Evolutionary conservation across 495 filamentous ascomycete species (phyloP).

Genomic region (Hyaloscypha bicolor): DNA sequence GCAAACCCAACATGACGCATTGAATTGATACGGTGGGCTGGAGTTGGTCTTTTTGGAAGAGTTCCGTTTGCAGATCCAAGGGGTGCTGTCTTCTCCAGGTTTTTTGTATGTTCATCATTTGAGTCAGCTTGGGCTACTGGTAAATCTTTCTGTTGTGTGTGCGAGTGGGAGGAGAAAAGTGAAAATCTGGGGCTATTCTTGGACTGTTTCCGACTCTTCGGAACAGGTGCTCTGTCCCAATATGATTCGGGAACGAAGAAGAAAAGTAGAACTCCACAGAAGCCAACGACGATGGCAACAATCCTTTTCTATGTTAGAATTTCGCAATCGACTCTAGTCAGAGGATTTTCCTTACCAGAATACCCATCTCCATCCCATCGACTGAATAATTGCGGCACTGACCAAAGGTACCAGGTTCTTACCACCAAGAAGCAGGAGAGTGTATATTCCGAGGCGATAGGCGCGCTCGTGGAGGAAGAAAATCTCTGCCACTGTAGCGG

Average conservation of each 20-base stretch:
- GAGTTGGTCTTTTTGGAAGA: slow-evolving; percentile 9
- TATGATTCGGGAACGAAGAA: slow-evolving; percentile 96
- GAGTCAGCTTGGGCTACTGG: slow-evolving; percentile 1
- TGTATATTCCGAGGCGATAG: slow-evolving; percentile 95
- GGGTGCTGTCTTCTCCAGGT: neutral
- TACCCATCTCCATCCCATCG: slow-evolving; percentile 86
- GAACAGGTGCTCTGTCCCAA: slow-evolving; percentile 84
- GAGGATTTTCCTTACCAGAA: slow-evolving; percentile 65
- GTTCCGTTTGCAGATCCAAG: neutral
- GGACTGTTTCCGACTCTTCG: slow-evolving; percentile 47
- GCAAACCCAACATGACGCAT: slow-evolving; percentile 59
- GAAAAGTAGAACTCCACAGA: slow-evolving; percentile 74
- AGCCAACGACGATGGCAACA: slow-evolving; percentile 81
- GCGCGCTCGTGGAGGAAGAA: slow-evolving; percentile 95
- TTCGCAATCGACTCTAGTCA: neutral
- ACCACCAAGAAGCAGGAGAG: slow-evolving; percentile 82
- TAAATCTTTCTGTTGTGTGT: slow-evolving; percentile 10
- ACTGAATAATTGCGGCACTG: slow-evolving; percentile 82
- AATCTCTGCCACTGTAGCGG: slow-evolving; percentile 94
- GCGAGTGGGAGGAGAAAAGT: slow-evolving; percentile 10
- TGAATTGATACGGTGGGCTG: slow-evolving; percentile 22
- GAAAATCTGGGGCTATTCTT: slow-evolving; percentile 23
- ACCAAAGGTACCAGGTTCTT: slow-evolving; percentile 92
- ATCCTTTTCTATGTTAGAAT: slow-evolving; percentile 54
- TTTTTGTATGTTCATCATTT: slow-evolving; percentile 17